phyloP scores from a whole-genome alignment of 805 yeast genomes.

The Metschnikowia kunwiensis region DNA sequence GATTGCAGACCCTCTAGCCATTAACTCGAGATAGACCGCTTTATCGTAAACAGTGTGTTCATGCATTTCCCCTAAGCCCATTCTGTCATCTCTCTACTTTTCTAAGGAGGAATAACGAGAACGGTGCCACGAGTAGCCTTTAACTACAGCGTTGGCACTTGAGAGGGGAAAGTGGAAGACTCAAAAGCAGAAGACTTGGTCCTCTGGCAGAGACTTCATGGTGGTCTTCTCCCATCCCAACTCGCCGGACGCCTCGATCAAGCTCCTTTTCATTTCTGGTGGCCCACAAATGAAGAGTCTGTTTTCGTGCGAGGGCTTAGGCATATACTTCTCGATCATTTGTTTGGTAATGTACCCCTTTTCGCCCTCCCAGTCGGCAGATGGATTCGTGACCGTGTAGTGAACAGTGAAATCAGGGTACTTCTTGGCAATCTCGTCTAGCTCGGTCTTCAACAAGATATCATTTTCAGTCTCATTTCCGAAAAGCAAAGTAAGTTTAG shows the following conservation, averaged over 20 bases:
- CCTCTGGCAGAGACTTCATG: slow-evolving; percentile 46
- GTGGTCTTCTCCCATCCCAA: slow-evolving; percentile 59
- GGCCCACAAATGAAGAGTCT: slow-evolving; percentile 76
- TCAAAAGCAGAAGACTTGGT: slow-evolving; percentile 58
- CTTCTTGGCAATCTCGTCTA: slow-evolving; percentile 62
- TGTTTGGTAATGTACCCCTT: slow-evolving; percentile 61
- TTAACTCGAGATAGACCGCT: too few relatives aligned
- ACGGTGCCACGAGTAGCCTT: neutral
- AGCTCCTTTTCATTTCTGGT: slow-evolving; percentile 56
- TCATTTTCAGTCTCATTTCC: slow-evolving; percentile 79
- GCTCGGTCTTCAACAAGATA: slow-evolving; percentile 65
- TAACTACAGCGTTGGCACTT: neutral
- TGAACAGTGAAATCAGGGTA: slow-evolving; percentile 62
- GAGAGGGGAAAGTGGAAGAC: neutral
- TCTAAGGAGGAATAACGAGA: too few relatives aligned
- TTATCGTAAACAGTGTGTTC: too few relatives aligned
- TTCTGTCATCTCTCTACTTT: too few relatives aligned
- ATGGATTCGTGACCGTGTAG: slow-evolving; percentile 55
- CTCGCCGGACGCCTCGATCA: slow-evolving; percentile 49
- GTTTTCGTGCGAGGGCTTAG: slow-evolving; percentile 45
- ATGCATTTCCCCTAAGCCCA: too few relatives aligned
- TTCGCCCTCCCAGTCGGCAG: slow-evolving; percentile 53
- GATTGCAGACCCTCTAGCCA: too few relatives aligned
- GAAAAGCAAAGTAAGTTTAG: slow-evolving; percentile 59
- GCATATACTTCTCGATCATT: slow-evolving; percentile 51